Base-by-base conservation (phyloP, 2,329 filamentous ascomycete genomes). In the Byssochlamys sp. region DNA sequence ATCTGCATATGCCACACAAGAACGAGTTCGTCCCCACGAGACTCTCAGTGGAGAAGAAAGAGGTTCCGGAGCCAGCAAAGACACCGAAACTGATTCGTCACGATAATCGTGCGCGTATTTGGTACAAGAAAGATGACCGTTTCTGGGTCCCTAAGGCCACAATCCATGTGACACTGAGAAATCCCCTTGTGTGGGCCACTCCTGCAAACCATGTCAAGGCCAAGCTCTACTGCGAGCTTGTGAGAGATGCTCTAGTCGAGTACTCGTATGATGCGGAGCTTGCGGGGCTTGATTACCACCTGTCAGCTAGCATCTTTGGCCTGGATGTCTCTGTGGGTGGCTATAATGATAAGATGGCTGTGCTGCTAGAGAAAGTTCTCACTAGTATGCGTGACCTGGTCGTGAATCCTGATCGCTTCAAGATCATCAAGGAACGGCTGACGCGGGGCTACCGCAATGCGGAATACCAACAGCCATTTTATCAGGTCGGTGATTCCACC, bases 121-220 rank as follows among this genome's bases (percentile, higher is more conserved):
- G 94, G 94, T 96, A 86, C 79, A 99, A 99, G 79, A 97, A 97
- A 75, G 94, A 99, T 67, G 94, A 99, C 66, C 91, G 87, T 0
- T 99, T 97, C 74, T 97, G 92, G 91, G 94, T 97, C 9, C 94
- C 94, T 7, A 96, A 95, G 72, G 94, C 90, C 2, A 94, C 91
- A 59, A 78, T 97, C 19, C 83, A 91, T 62, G 84, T 96, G 62
- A 90, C 86, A 64, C 80, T 95, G 63, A 84, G 86, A 65, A 95
- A 87, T 59, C 88, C 91, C 0, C 75, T 95, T 52, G 85, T 89
- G n/a, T 86, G 85, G 69, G 82, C 89, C 1, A 91, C 89, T 3
- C 88, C 91, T 1, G 85, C 88, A 57, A 91, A 88, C 60, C 80
- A 84, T 31, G 85, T 95, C 59, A 90, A 94, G 68, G 83, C 88